Evolutionary conservation across 805 yeast genomes (phyloP).

Genomic region (Candida xyloterini): DNA sequence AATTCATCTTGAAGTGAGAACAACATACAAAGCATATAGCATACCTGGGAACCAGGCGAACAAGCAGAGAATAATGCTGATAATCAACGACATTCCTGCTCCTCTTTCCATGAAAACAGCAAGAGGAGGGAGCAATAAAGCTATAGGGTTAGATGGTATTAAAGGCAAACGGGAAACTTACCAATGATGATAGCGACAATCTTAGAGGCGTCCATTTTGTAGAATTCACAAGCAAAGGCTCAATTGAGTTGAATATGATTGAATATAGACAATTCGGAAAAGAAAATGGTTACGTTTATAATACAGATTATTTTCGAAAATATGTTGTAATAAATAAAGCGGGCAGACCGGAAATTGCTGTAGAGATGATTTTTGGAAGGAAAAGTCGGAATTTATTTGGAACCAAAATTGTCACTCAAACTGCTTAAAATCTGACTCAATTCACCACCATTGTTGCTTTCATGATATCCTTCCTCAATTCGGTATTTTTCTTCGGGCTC

Average conservation of each 20-base stretch:
- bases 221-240: not conserved
- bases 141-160: constrained; percentile 11
- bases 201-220: constrained; percentile 21
- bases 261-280: not conserved
- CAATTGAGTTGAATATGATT: not conserved
- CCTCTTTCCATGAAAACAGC: constrained; percentile 74
- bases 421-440: constrained; percentile 3
- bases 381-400: not conserved
- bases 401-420: not conserved
- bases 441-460: constrained; percentile 2
- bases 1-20: constrained; percentile 23
- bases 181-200: constrained; percentile 25
- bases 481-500: constrained; percentile 20
- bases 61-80: constrained; percentile 60
- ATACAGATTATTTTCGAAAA: not conserved
- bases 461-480: constrained; percentile 26
- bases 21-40: constrained; percentile 70
- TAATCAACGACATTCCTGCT: constrained; percentile 58
- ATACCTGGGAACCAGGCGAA: constrained; percentile 78
- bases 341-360: not conserved
- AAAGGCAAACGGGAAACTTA: constrained; percentile 9
- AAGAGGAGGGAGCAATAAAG: constrained; percentile 69
- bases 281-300: not conserved
- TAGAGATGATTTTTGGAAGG: not conserved
- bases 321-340: not conserved